Conservation (phyloP, 306 rosid species). For the Gastrolobium bilobum region DNA sequence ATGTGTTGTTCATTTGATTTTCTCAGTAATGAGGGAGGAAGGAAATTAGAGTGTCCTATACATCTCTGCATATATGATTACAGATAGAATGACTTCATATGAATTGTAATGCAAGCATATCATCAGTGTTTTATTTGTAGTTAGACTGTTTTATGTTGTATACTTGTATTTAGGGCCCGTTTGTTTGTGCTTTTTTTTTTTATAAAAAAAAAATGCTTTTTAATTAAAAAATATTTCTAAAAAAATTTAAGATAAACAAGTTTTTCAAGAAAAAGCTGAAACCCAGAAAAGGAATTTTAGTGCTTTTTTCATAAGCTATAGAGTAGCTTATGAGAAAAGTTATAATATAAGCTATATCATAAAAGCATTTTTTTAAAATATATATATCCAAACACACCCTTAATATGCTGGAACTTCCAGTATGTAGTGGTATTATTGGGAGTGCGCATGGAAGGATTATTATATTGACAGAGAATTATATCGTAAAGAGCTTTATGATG, state of each 20-base stretch:
- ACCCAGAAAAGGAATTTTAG: too few species aligned
- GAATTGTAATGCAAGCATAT: background rate
- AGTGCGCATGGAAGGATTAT: conserved; percentile 34
- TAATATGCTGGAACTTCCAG: conserved; percentile 25
- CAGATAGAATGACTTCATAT: conserved; percentile 18
- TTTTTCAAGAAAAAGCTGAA: too few species aligned
- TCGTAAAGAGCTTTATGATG: conserved; percentile 45
- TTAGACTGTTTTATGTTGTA: background rate
- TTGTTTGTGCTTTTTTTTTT: too few species aligned
- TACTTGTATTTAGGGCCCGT: background rate
- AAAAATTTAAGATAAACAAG: too few species aligned
- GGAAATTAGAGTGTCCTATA: conserved; percentile 1
- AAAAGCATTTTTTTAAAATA: too few species aligned
- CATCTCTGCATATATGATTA: conserved; percentile 24
- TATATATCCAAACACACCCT: too few species aligned
- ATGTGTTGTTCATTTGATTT: conserved; percentile 14
- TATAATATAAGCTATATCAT: too few species aligned
- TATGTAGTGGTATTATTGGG: conserved; percentile 8
- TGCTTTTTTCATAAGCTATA: too few species aligned
- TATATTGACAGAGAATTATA: conserved; percentile 42
- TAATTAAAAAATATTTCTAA: too few species aligned
- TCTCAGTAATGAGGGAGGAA: conserved; percentile 11
- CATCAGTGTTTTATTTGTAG: conserved; percentile 17
- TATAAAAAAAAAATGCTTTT: too few species aligned
- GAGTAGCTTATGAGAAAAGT: too few species aligned